Evolutionary conservation across 2,329 filamentous ascomycete genomes (phyloP).

Genomic region (Daldinia eschscholtzii): DNA sequence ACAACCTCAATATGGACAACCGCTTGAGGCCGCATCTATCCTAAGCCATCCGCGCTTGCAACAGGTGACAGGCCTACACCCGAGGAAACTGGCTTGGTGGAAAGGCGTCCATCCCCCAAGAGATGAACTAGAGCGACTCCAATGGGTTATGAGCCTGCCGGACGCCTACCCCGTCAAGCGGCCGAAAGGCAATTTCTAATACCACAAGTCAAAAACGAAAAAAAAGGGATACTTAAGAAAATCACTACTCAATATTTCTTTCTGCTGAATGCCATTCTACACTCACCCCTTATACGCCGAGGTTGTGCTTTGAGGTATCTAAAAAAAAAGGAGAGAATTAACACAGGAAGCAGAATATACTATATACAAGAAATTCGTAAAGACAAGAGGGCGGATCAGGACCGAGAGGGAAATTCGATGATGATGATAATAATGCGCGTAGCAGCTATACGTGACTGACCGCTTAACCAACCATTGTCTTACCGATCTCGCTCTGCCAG

Average conservation of each 20-base stretch:
- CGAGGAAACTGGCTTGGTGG: constrained; percentile 37
- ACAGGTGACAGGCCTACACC: constrained; percentile 46
- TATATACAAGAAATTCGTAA: constrained; percentile 37
- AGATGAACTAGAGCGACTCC: constrained; percentile 42
- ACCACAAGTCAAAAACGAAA: not conserved
- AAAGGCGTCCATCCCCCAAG: constrained; percentile 33
- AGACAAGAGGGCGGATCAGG: not conserved
- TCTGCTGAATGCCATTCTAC: constrained; percentile 26
- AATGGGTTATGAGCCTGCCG: constrained; percentile 45
- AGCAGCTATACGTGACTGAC: not conserved
- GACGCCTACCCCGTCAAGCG: constrained; percentile 43
- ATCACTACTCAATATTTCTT: constrained; percentile 35
- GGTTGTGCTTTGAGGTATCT: constrained; percentile 34
- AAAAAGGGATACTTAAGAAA: constrained; percentile 3
- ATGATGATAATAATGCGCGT: not conserved
- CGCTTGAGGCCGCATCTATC: constrained; percentile 37
- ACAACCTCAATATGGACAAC: constrained; percentile 7
- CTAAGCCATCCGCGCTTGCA: constrained; percentile 41
- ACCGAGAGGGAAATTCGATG: not conserved
- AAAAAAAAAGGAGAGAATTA: constrained; percentile 8
- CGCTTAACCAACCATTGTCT: constrained; percentile 49
- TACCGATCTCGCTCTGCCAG: constrained; percentile 73
- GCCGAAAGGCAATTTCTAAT: constrained; percentile 41
- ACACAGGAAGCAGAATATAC: constrained; percentile 10
- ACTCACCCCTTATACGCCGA: constrained; percentile 32